These are phyloP conservation scores for Oldenlandia corymbosa DNA, from an alignment of 257 asterid genomes.

Conservation along the genomic window DNA sequence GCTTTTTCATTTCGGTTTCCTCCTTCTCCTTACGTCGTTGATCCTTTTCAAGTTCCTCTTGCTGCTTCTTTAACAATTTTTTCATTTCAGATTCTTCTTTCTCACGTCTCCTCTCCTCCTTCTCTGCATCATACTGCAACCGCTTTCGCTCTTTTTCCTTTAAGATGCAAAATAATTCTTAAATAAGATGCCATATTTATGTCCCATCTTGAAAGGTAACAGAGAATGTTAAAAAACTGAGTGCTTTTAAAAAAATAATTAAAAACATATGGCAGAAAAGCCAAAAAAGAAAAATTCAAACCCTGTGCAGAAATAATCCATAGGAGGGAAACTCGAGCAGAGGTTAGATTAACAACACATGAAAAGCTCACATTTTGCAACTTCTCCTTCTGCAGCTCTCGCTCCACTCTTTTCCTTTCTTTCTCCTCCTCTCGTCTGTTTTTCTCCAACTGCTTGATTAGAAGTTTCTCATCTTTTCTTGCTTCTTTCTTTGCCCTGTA, in stretches of 20 bases:
- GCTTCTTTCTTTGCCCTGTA: constrained; percentile 74
- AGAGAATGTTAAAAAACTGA: background rate
- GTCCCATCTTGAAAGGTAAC: background rate
- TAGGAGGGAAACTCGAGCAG: background rate
- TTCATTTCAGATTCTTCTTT: constrained; percentile 66
- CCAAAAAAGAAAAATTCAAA: background rate
- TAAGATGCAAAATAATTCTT: constrained; percentile 9
- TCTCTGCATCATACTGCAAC: constrained; percentile 73
- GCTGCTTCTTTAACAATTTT: constrained; percentile 63
- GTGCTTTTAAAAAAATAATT: too few relatives aligned
- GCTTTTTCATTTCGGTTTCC: constrained; percentile 64
- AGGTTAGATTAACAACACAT: background rate
- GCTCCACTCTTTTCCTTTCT: constrained; percentile 62
- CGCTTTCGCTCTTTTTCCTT: constrained; percentile 78
- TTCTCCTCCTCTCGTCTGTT: constrained; percentile 67
- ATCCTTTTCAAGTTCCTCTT: constrained; percentile 70
- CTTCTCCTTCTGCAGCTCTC: constrained; percentile 65
- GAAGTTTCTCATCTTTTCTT: constrained; percentile 43
- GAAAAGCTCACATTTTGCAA: constrained; percentile 47
- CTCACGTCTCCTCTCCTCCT: constrained; percentile 64
- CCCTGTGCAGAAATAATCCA: background rate
- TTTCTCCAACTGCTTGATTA: constrained; percentile 73
- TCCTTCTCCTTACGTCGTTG: constrained; percentile 79
- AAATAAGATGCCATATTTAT: background rate
- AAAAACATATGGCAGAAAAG: background rate